Evolutionary conservation across 2,329 filamentous ascomycete species (phyloP).

Genomic region (Ophiocordyceps camponoti-rufipedis): DNA sequence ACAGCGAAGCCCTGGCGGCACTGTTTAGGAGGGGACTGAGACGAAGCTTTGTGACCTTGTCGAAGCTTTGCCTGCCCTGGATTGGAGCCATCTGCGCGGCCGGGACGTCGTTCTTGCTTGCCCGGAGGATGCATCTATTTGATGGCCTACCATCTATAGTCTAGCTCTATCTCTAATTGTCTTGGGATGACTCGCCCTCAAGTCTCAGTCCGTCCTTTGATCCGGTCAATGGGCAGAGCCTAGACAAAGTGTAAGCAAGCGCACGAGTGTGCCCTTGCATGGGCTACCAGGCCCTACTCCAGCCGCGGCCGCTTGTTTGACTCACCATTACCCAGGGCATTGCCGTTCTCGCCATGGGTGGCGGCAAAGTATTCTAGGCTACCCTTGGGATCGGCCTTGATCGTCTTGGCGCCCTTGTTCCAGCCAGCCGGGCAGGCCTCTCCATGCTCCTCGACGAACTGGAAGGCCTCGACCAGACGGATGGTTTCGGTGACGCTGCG

Average conservation of each 20-base stretch:
- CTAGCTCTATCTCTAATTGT: background rate
- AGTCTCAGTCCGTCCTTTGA: background rate
- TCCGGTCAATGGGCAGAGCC: background rate
- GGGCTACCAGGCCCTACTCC: background rate
- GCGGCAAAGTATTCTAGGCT: conserved; percentile 27
- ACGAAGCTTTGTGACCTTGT: background rate
- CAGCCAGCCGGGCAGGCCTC: conserved; percentile 44
- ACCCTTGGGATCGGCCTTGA: conserved; percentile 33
- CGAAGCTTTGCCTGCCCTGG: background rate
- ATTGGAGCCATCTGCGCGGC: background rate
- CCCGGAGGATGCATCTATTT: background rate
- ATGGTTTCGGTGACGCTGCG: conserved; percentile 46
- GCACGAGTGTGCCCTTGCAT: background rate
- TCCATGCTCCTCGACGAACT: conserved; percentile 73
- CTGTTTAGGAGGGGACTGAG: background rate
- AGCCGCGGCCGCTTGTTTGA: background rate
- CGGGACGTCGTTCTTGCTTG: background rate
- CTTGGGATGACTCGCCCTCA: background rate
- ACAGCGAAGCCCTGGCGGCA: conserved; percentile 1
- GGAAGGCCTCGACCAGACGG: conserved; percentile 54
- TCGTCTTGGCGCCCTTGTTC: conserved; percentile 26
- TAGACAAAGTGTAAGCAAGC: background rate
- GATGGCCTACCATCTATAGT: background rate
- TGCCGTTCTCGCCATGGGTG: conserved; percentile 5
- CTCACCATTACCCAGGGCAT: background rate